phyloP scores from a whole-genome alignment of 2,329 filamentous ascomycete species.

The Ceratocystis ficicola region DNA sequence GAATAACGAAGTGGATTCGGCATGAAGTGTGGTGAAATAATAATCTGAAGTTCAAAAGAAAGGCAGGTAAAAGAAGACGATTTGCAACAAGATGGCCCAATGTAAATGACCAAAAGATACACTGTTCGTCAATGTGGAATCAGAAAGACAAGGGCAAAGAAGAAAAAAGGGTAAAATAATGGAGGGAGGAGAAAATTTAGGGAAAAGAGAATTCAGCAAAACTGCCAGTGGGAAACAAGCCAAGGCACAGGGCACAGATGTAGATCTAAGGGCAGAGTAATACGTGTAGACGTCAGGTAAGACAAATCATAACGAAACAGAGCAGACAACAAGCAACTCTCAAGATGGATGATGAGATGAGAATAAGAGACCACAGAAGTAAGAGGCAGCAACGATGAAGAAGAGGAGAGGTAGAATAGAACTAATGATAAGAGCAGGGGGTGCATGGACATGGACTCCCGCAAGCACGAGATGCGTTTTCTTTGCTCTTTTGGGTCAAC shows the following conservation, averaged over 20 bases:
- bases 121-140: background rate
- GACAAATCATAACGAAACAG: background rate
- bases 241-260: background rate
- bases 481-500: constrained; percentile 20
- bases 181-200: background rate
- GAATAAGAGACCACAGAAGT: background rate
- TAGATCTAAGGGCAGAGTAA: background rate
- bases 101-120: background rate
- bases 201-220: background rate
- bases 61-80: background rate
- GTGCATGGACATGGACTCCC: constrained; percentile 21
- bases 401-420: background rate
- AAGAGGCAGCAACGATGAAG: background rate
- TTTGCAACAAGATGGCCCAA: background rate
- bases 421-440: constrained; percentile 7
- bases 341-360: background rate
- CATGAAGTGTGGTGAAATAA: background rate
- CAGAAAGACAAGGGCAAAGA: background rate
- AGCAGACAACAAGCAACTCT: background rate
- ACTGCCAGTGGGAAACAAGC: background rate
- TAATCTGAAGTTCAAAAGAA: background rate
- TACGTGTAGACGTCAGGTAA: background rate
- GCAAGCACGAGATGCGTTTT: constrained; percentile 18
- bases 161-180: background rate
- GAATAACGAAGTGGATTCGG: background rate